A percentile compares a stretch with the other conserved stretches of the same genome.
Evolutionary conservation across 495 filamentous ascomycete species (phyloP).

Genomic region (Penicillium roqueforti): DNA sequence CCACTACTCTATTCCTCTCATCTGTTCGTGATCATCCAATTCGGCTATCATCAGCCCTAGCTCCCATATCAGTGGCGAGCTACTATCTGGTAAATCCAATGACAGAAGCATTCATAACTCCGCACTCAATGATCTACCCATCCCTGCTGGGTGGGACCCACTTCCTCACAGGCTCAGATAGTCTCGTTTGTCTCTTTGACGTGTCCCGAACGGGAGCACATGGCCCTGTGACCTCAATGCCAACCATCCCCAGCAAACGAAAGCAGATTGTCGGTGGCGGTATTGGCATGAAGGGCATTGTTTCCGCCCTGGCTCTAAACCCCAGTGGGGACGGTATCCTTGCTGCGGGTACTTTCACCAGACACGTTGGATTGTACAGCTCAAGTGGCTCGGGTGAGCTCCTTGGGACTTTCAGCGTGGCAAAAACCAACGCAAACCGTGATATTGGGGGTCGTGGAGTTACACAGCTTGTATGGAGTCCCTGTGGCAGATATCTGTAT

Average conservation of each 20-base stretch:
- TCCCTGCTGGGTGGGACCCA: conserved; percentile 48
- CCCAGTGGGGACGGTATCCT: conserved; percentile 53
- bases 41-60: conserved; percentile 59
- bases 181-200: conserved; percentile 75
- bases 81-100: conserved; percentile 70
- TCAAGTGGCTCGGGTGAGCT: conserved; percentile 59
- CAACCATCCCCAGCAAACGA: conserved; percentile 71
- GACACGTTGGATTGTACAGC: conserved; percentile 75
- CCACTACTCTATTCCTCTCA: conserved; percentile 64
- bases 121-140: conserved; percentile 69
- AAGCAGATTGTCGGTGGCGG: conserved; percentile 66
- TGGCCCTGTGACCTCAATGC: conserved; percentile 57
- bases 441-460: conserved; percentile 63
- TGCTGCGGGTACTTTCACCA: conserved; percentile 77
- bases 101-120: conserved; percentile 75
- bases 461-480: conserved; percentile 73
- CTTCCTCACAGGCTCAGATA: conserved; percentile 69
- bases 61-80: conserved; percentile 45
- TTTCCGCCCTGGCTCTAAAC: conserved; percentile 60
- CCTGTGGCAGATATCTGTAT: conserved; percentile 81
- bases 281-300: conserved; percentile 77
- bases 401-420: conserved; percentile 61
- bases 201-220: conserved; percentile 56
- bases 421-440: conserved; percentile 35
- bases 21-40: conserved; percentile 70